These are phyloP conservation scores for Fraxinus baroniana DNA, from an alignment of 305 asterid genomes.

Conservation along the genomic window DNA sequence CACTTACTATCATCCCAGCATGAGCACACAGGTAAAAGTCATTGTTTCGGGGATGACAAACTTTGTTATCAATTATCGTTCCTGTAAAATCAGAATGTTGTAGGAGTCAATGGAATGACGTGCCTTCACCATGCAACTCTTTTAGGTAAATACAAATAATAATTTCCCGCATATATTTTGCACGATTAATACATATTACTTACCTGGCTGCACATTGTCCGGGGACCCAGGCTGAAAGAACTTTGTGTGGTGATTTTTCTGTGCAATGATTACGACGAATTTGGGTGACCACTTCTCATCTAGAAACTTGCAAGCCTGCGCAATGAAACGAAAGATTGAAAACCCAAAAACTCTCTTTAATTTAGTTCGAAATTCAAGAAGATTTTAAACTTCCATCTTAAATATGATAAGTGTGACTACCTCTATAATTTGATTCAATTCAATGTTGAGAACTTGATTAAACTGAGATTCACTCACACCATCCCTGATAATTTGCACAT, in stretches of 20 bases:
- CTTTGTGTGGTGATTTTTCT: slow-evolving; percentile 90
- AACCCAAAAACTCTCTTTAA: background rate
- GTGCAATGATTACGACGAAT: slow-evolving; percentile 83
- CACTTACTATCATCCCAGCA: slow-evolving; percentile 83
- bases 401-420: slow-evolving; percentile 20
- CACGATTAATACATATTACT: background rate
- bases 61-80: slow-evolving; percentile 75
- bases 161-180: background rate
- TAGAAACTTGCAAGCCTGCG: slow-evolving; percentile 78
- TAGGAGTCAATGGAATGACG: background rate
- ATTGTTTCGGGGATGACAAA: slow-evolving; percentile 84
- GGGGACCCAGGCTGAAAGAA: slow-evolving; percentile 77
- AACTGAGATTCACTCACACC: slow-evolving; percentile 98
- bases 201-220: slow-evolving; percentile 91
- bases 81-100: slow-evolving; percentile 49
- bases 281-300: slow-evolving; percentile 85
- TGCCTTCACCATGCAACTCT: background rate
- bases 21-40: slow-evolving; percentile 96
- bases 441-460: slow-evolving; percentile 83
- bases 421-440: slow-evolving; percentile 80
- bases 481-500: slow-evolving; percentile 50
- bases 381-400: background rate
- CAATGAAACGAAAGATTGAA: background rate
- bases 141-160: background rate
- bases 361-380: background rate